Conservation (phyloP, 2,329 filamentous ascomycete genomes). For the Elsinoe necatrix region DNA sequence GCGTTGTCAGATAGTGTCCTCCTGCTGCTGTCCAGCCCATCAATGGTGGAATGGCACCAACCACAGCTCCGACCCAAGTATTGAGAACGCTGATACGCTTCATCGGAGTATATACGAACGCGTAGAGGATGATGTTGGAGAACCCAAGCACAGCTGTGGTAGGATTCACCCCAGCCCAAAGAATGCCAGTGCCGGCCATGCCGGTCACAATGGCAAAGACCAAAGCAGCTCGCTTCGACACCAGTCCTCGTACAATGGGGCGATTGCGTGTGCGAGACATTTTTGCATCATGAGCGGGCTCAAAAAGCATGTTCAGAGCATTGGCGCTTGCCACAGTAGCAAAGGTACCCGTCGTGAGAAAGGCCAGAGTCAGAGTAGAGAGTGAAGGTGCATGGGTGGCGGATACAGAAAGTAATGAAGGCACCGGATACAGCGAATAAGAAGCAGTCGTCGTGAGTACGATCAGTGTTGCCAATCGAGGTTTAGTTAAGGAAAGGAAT, state of each 20-base stretch:
- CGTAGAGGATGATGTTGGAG: conserved; percentile 81
- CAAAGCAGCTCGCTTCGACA: conserved; percentile 62
- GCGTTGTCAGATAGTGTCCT: conserved; percentile 61
- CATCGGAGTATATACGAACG: conserved; percentile 83
- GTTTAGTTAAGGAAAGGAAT: conserved; percentile 89
- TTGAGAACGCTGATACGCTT: conserved; percentile 82
- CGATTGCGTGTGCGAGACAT: conserved; percentile 92
- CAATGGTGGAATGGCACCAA: conserved; percentile 86
- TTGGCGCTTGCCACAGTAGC: conserved; percentile 88
- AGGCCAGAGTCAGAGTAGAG: conserved; percentile 82
- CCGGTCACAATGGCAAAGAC: conserved; percentile 72
- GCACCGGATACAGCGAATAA: conserved; percentile 89
- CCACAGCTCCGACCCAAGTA: conserved; percentile 88
- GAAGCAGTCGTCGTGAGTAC: conserved; percentile 83
- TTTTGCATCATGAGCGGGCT: conserved; percentile 77
- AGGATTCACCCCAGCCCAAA: conserved; percentile 88
- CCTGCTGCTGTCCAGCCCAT: conserved; percentile 98
- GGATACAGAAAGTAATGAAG: conserved; percentile 67
- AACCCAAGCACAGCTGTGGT: conserved; percentile 81
- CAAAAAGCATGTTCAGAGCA: conserved; percentile 94
- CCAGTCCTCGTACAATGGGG: conserved; percentile 73
- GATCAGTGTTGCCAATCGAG: conserved; percentile 82
- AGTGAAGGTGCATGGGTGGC: conserved; percentile 65
- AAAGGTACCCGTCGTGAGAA: conserved; percentile 81
- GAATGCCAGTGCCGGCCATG: conserved; percentile 56